A percentile compares a stretch with the other conserved stretches of the same genome.
phyloP scores from a whole-genome alignment of 2,329 filamentous ascomycete genomes.

The Fusarium avenaceum region DNA sequence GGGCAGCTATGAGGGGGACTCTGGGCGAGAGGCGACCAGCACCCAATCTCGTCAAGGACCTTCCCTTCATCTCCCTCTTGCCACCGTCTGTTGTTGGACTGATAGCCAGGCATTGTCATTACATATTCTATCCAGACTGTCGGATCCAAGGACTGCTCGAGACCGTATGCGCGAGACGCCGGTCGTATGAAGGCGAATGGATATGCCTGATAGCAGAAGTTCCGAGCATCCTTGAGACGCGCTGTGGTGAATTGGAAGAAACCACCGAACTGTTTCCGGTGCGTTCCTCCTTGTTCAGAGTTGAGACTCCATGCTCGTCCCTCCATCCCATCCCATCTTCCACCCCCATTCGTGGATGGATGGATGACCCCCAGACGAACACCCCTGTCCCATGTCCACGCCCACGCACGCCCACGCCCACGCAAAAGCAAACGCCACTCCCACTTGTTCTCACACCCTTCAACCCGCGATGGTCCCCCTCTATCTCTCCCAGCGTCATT shows the following conservation, averaged over 20 bases:
- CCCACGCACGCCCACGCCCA: slow-evolving; percentile 14
- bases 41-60: slow-evolving; percentile 18
- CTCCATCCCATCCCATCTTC: slow-evolving; percentile 16
- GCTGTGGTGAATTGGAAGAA: slow-evolving; percentile 24
- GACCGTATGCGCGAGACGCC: slow-evolving; percentile 35
- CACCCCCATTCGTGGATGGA: slow-evolving; percentile 29
- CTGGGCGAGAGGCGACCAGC: neutral
- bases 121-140: slow-evolving; percentile 41
- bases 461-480: slow-evolving; percentile 33
- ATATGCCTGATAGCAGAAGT: slow-evolving; percentile 16
- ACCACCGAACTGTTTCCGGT: slow-evolving; percentile 34
- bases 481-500: slow-evolving; percentile 35
- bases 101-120: slow-evolving; percentile 33
- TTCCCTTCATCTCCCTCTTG: slow-evolving; percentile 16
- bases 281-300: slow-evolving; percentile 37
- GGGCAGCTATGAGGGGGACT: neutral
- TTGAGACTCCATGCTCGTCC: slow-evolving; percentile 23
- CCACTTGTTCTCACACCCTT: slow-evolving; percentile 29
- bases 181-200: slow-evolving; percentile 16
- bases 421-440: slow-evolving; percentile 21
- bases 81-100: slow-evolving; percentile 15
- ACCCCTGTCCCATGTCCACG: slow-evolving; percentile 16
- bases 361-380: slow-evolving; percentile 6
- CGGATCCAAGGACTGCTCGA: slow-evolving; percentile 41
- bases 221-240: slow-evolving; percentile 26